A percentile compares a stretch with the other conserved stretches of the same genome.
Evolutionary conservation across 345 rosid genomes (phyloP).

Genomic region (Eucalyptus rudis): DNA sequence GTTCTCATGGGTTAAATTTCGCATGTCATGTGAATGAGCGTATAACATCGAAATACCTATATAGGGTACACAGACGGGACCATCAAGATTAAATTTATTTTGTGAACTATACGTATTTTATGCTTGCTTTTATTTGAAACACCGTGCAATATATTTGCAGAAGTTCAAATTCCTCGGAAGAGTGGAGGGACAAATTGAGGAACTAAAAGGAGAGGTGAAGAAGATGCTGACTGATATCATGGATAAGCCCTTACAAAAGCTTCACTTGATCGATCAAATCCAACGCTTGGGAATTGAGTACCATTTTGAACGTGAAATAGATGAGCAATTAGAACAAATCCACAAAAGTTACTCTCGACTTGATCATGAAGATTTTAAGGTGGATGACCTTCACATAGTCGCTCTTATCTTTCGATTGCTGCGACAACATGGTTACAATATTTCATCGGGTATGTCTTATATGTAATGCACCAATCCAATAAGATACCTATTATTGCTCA

Average conservation of each 20-base stretch:
- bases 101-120: background rate
- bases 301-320: slow-evolving; percentile 29
- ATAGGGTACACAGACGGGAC: background rate
- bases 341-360: background rate
- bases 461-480: background rate
- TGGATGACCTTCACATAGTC: background rate
- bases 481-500: background rate
- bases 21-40: too few species aligned
- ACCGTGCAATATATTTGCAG: background rate
- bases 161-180: background rate
- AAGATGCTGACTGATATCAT: background rate
- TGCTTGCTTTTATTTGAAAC: background rate
- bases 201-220: slow-evolving; percentile 1
- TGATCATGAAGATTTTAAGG: background rate
- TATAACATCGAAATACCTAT: too few species aligned
- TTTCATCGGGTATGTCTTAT: background rate
- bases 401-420: background rate
- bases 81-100: background rate
- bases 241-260: background rate
- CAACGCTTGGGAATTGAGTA: slow-evolving; percentile 24
- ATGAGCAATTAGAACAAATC: background rate
- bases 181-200: background rate
- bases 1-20: too few species aligned
- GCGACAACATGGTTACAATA: background rate
- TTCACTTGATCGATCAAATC: slow-evolving; percentile 12